Evolutionary conservation across 2,329 filamentous ascomycete species (phyloP), one percentile per base, ranked within the genome.

Genomic region (Phyllosticta citriasiana): DNA sequence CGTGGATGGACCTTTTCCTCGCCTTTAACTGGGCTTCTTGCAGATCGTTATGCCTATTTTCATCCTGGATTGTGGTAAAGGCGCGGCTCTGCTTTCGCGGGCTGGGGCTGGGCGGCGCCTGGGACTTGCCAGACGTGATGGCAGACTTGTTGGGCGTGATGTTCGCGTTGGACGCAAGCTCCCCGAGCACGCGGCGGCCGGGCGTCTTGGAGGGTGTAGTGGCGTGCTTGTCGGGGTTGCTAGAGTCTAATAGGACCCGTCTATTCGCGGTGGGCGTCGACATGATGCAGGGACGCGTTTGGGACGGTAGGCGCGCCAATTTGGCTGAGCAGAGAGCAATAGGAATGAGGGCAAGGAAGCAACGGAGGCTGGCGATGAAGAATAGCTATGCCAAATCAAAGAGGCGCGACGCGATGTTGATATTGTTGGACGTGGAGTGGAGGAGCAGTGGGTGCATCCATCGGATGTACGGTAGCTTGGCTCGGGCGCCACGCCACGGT

Each of bases 1-100:
- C 70, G 56, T 70, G 62, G 51, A 75, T 73, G 52, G 67, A 67
- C 57, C 73, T 62, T 65, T 75, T 75, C 64, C 68, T 69, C 58
- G 70, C 67, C 57, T 64, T 60, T 24, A 61, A 55, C 8, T 58
- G 64, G 10, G 63, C 54, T 8, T 57, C 19, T 5, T 55, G 57
- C 53, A 60, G 27, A 16, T 54, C 19, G 33, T 7, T 26, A 12
- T n/a, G 14, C 53, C 40, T 57, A 63, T 74, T 74, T 62, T 74
- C 73, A 60, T 72, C 69, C 57, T 67, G 64, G 26, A 61, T 60
- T 14, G 67, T 63, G 4, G 66, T 67, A 9, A 70, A 64, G 6
- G 67, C 66, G 14, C 66, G 65, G 47, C 67, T 65, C 54, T 72
- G 72, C 64, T 73, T 75, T 51, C 72, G 65, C 57, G 71, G 71